Evolutionary conservation across 345 rosid species (phyloP).

Genomic region (Melastoma malabathricum): DNA sequence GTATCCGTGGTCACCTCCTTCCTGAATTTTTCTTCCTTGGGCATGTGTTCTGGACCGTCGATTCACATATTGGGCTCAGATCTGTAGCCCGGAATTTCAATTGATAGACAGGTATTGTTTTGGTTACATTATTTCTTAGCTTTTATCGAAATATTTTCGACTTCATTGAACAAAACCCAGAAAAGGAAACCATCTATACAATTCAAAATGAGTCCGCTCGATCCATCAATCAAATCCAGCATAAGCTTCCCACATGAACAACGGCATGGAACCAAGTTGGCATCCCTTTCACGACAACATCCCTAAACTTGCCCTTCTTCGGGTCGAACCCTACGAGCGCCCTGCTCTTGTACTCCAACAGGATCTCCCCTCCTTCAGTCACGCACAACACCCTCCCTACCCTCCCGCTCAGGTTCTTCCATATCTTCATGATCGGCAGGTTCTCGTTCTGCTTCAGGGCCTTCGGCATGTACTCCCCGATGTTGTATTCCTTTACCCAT

Average conservation of each 20-base stretch:
- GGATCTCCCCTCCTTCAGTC: constrained; percentile 52
- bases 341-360: constrained; percentile 72
- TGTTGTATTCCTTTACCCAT: constrained; percentile 48
- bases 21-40: too few species aligned
- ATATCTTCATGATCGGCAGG: constrained; percentile 33
- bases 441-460: constrained; percentile 42
- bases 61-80: too few species aligned
- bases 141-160: too few species aligned
- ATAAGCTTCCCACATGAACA: constrained; percentile 57
- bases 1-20: too few species aligned
- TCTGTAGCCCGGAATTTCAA: too few species aligned
- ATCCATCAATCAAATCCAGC: constrained; percentile 34
- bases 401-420: constrained; percentile 36
- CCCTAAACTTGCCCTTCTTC: constrained; percentile 40
- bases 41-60: too few species aligned
- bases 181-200: not conserved
- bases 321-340: constrained; percentile 63
- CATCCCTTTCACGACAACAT: constrained; percentile 37
- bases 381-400: constrained; percentile 42
- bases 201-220: not conserved
- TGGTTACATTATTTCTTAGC: too few species aligned
- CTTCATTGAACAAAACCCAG: not conserved
- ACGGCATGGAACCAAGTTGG: constrained; percentile 69
- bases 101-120: too few species aligned
- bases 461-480: constrained; percentile 65